phyloP scores from a whole-genome alignment of 2,329 filamentous ascomycete genomes.

The Endocalyx cinctus region DNA sequence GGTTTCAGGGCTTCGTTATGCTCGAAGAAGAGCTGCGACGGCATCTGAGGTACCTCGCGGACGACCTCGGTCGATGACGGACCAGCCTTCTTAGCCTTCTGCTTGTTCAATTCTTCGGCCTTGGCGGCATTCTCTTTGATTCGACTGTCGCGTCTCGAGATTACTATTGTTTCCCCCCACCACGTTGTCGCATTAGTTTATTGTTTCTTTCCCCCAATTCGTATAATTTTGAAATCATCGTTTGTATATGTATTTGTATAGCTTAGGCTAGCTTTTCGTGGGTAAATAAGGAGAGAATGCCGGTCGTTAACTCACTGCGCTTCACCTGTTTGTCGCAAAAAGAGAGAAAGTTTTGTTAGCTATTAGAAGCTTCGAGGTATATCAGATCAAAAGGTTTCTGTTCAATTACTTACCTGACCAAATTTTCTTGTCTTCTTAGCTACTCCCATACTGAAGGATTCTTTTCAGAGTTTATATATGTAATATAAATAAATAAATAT shows the following conservation, averaged over 20 bases:
- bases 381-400: too few relatives aligned
- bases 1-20: constrained; percentile 81
- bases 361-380: too few relatives aligned
- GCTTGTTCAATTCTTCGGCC: constrained; percentile 52
- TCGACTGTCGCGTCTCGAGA: constrained; percentile 74
- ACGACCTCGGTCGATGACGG: constrained; percentile 59
- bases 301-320: constrained; percentile 18
- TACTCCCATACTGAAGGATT: constrained; percentile 68
- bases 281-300: not conserved
- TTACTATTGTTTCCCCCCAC: constrained; percentile 38
- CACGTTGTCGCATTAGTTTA: constrained; percentile 36
- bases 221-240: not conserved
- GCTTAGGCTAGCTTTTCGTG: too few relatives aligned
- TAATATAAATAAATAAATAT: too few relatives aligned
- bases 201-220: constrained; percentile 52
- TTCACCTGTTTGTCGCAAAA: constrained; percentile 27
- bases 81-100: constrained; percentile 50
- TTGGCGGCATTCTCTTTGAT: constrained; percentile 77
- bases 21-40: constrained; percentile 77
- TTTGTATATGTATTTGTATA: not conserved
- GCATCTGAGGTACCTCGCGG: constrained; percentile 76
- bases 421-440: constrained; percentile 92
- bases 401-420: constrained; percentile 48
- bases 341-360: too few relatives aligned
- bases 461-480: too few relatives aligned